These are phyloP conservation scores for Halenospora varia DNA, from an alignment of 495 filamentous ascomycete species.

Conservation along the genomic window DNA sequence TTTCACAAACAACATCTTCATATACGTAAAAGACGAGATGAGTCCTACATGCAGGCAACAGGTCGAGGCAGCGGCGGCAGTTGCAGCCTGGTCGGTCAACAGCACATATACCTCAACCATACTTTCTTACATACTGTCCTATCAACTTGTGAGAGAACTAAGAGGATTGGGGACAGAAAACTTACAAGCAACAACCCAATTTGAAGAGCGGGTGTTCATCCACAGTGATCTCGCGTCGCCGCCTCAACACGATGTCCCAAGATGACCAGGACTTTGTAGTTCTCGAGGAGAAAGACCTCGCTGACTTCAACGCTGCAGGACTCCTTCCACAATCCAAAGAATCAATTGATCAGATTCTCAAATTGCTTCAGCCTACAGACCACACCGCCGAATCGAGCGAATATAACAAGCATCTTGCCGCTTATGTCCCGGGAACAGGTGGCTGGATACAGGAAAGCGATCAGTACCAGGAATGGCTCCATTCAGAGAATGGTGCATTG, in stretches of 20 bases:
- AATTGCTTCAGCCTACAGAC: slow-evolving; percentile 36
- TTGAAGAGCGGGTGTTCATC: no score
- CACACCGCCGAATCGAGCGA: slow-evolving; percentile 28
- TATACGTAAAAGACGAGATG: no score
- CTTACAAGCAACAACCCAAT: no score
- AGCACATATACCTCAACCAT: no score
- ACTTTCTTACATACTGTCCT: no score
- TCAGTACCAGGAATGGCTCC: slow-evolving; percentile 39
- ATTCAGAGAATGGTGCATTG: slow-evolving; percentile 31
- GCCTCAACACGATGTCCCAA: background rate
- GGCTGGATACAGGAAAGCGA: slow-evolving; percentile 36
- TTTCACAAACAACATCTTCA: no score
- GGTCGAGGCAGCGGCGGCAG: no score
- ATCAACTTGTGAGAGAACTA: no score
- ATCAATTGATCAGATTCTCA: slow-evolving; percentile 24
- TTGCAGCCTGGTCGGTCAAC: no score
- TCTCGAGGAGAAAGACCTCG: slow-evolving; percentile 26
- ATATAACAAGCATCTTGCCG: slow-evolving; percentile 34
- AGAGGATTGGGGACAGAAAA: no score
- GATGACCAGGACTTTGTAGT: slow-evolving; percentile 26
- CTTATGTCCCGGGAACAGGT: slow-evolving; percentile 40
- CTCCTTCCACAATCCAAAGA: slow-evolving; percentile 26
- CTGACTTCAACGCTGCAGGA: slow-evolving; percentile 28
- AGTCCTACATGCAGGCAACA: no score
- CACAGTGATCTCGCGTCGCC: no score